These are phyloP conservation scores for Hypoxylon lienhwacheense DNA, from an alignment of 495 filamentous ascomycete species.

Conservation along the genomic window DNA sequence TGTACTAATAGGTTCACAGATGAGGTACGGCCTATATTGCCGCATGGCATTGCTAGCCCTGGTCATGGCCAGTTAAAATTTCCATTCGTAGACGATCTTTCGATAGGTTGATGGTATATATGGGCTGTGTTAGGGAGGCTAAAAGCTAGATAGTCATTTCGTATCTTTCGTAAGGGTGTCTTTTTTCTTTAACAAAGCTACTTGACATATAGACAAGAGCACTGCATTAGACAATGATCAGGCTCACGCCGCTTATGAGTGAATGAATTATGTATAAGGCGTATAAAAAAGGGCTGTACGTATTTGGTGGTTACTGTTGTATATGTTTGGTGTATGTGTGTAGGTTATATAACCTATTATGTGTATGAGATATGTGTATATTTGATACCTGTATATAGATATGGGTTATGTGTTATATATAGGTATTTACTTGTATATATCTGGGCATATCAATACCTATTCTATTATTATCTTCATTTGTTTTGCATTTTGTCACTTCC, in stretches of 20 bases:
- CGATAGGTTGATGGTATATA: conserved; percentile 4
- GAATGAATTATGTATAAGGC: conserved; percentile 37
- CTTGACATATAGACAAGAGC: conserved; percentile 36
- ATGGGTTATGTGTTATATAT: background rate
- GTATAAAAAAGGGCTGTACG: no score
- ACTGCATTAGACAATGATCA: conserved; percentile 35
- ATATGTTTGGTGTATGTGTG: conserved; percentile 10
- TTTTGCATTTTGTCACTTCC: conserved; percentile 1
- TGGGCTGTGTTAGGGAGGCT: conserved; percentile 2
- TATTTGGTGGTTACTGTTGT: conserved; percentile 28
- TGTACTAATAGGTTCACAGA: conserved; percentile 64
- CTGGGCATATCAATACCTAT: conserved; percentile 19
- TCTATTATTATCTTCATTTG: background rate
- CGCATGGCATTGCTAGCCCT: conserved; percentile 92
- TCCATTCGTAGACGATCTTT: conserved; percentile 19
- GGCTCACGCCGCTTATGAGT: conserved; percentile 40
- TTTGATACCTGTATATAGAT: conserved; percentile 5
- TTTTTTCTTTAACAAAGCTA: conserved; percentile 15
- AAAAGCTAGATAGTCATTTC: conserved; percentile 33
- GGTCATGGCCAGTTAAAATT: conserved; percentile 65
- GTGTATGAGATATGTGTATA: conserved; percentile 9
- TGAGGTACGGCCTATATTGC: conserved; percentile 96
- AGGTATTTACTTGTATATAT: background rate
- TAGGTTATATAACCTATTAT: conserved; percentile 7
- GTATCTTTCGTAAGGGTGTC: conserved; percentile 12